Evolutionary conservation across 2,329 filamentous ascomycete genomes (phyloP).

Genomic region (Seiridium unicorne): DNA sequence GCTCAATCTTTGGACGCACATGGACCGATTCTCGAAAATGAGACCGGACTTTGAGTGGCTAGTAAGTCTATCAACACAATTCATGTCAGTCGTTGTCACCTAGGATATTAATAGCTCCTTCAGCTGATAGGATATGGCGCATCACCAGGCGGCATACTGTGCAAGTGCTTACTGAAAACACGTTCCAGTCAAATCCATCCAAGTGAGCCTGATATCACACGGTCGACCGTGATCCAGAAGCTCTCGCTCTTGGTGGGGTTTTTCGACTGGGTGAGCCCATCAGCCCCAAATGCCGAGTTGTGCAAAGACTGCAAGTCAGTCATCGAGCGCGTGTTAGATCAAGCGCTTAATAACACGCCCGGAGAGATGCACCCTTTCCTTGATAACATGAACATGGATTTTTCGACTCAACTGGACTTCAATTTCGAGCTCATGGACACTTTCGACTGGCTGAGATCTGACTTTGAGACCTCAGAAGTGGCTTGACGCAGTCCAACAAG

Average conservation of each 20-base stretch:
- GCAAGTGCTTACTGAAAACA: conserved; percentile 46
- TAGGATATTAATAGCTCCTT: conserved; percentile 4
- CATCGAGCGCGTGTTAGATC: conserved; percentile 50
- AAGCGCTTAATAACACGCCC: conserved; percentile 40
- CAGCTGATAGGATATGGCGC: conserved; percentile 50
- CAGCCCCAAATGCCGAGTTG: conserved; percentile 46
- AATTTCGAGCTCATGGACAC: conserved; percentile 49
- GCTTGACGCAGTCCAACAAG: too few species aligned
- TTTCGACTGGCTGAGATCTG: conserved; percentile 42
- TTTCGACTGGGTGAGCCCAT: conserved; percentile 48
- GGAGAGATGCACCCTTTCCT: conserved; percentile 12
- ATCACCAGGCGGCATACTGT: conserved; percentile 47
- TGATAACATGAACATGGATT: conserved; percentile 33
- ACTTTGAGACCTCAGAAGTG: not conserved
- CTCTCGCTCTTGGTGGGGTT: conserved; percentile 50
- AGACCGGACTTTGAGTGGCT: conserved; percentile 48
- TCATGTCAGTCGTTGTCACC: not conserved
- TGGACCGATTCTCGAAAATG: conserved; percentile 40
- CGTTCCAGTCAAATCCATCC: conserved; percentile 32
- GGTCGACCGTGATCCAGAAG: conserved; percentile 50
- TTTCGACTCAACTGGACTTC: conserved; percentile 32
- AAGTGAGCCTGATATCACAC: conserved; percentile 33
- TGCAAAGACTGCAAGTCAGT: conserved; percentile 44
- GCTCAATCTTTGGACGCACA: conserved; percentile 47
- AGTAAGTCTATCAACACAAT: conserved; percentile 25